Conservation (phyloP, 1,284 basidiomycete species). For the Ustilago shanxiensis region DNA sequence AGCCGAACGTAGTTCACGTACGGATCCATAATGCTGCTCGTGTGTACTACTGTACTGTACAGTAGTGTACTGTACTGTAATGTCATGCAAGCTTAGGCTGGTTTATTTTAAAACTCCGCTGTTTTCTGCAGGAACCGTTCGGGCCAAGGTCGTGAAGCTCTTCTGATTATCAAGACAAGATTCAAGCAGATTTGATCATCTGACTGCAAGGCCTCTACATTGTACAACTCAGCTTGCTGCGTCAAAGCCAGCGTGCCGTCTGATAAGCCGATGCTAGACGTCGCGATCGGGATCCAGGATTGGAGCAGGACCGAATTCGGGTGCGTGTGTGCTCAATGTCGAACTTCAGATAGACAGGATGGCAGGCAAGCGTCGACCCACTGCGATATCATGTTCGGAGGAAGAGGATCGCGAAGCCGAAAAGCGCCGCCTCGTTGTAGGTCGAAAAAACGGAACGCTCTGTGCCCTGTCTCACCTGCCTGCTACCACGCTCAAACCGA, state of each 20-base stretch:
- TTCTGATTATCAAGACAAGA: not conserved
- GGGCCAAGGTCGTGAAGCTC: not conserved
- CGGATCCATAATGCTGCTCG: no score
- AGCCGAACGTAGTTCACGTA: not conserved
- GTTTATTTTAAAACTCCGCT: not conserved
- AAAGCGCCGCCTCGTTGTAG: not conserved
- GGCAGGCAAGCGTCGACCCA: no score
- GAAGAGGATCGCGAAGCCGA: not conserved
- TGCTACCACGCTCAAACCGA: not conserved
- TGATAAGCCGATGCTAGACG: not conserved
- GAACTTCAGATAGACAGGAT: not conserved
- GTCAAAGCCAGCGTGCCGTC: no score
- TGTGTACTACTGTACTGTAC: not conserved
- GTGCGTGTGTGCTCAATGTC: no score
- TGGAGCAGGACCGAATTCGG: not conserved
- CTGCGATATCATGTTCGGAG: no score
- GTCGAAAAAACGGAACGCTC: no score
- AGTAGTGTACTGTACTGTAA: not conserved
- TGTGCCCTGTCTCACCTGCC: no score
- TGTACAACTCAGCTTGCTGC: not conserved
- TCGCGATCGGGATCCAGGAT: slow-evolving; percentile 5
- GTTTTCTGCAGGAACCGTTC: slow-evolving; percentile 5
- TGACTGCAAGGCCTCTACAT: not conserved
- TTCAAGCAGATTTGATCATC: not conserved
- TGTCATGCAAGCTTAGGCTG: slow-evolving; percentile 1